Evolutionary conservation across 148 eudicot species (phyloP).

Genomic region (Hydrangea macrophylla): DNA sequence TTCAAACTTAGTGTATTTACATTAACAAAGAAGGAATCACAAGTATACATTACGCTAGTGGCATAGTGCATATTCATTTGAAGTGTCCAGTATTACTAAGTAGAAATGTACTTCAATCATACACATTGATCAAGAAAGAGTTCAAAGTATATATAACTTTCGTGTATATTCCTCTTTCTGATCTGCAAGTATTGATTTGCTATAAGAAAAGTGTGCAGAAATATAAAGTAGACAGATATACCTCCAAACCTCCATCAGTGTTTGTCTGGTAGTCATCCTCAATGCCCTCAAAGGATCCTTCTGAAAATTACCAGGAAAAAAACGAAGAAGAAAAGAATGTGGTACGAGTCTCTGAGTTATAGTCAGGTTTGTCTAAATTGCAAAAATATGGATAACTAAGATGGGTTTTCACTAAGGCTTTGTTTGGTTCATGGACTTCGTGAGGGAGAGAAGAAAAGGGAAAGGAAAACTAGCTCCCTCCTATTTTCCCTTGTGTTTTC

Average conservation of each 20-base stretch:
- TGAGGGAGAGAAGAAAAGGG: too few species aligned
- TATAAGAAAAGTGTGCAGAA: background rate
- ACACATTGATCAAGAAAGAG: background rate
- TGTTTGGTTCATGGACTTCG: too few species aligned
- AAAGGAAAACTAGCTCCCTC: too few species aligned
- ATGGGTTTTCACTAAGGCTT: too few species aligned
- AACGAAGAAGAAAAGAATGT: too few species aligned
- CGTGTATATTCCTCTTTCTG: background rate
- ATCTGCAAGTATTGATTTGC: background rate
- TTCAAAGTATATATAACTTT: background rate
- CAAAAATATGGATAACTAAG: conserved; percentile 28
- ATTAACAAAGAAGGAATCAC: background rate
- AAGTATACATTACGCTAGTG: background rate
- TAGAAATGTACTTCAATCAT: too few species aligned
- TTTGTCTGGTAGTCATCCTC: conserved; percentile 80
- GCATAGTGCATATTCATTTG: too few species aligned
- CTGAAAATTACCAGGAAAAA: conserved; percentile 32
- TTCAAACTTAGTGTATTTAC: background rate
- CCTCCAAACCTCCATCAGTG: conserved; percentile 89
- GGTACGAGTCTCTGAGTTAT: background rate
- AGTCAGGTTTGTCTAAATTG: conserved; percentile 29
- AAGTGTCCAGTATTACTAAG: too few species aligned
- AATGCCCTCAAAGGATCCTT: conserved; percentile 74
- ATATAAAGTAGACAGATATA: conserved; percentile 22
- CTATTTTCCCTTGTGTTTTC: too few species aligned